Percentiles rank a stretch among this genome's conserved stretches.
These are phyloP conservation scores for Crithidia fasciculata DNA, from an alignment of 208 protist species.

Conservation along the genomic window DNA sequence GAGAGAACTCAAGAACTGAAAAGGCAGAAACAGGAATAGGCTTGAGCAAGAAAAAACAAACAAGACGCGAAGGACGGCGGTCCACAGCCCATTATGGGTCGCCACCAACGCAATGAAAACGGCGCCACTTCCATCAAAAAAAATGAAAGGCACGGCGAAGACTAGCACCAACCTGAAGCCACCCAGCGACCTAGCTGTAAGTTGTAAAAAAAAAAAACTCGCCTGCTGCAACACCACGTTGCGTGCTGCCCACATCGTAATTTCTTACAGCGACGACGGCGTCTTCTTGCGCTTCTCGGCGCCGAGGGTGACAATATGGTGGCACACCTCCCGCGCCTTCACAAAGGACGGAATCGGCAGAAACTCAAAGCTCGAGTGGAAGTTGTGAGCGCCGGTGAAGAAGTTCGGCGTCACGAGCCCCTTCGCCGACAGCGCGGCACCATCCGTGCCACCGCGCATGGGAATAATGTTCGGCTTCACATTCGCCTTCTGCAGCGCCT, in stretches of 20 bases:
- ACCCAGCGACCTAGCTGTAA: background rate
- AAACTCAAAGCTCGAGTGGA: slow-evolving; percentile 89
- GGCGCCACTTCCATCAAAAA: too few relatives aligned
- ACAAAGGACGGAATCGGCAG: slow-evolving; percentile 83
- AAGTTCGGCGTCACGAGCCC: slow-evolving; percentile 84
- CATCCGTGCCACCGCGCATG: slow-evolving; percentile 88
- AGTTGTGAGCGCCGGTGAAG: slow-evolving; percentile 90
- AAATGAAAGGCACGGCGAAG: too few relatives aligned
- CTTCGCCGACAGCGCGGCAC: slow-evolving; percentile 70
- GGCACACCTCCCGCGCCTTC: slow-evolving; percentile 83
- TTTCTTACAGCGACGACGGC: slow-evolving; percentile 13
- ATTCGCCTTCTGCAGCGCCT: slow-evolving; percentile 54
- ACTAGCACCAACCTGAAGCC: too few relatives aligned
- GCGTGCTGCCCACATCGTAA: background rate
- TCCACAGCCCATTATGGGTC: too few relatives aligned
- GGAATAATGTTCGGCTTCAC: slow-evolving; percentile 79
- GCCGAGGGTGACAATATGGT: slow-evolving; percentile 67
- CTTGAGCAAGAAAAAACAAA: too few relatives aligned
- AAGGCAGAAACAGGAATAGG: too few relatives aligned
- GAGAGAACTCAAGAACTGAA: too few relatives aligned
- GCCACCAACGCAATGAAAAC: too few relatives aligned
- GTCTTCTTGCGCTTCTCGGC: slow-evolving; percentile 38
- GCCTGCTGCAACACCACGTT: too few relatives aligned
- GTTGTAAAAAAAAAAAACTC: background rate
- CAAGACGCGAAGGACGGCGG: too few relatives aligned